Conservation (phyloP, 1,284 basidiomycete species). For the Trichosporon ovoides region DNA sequence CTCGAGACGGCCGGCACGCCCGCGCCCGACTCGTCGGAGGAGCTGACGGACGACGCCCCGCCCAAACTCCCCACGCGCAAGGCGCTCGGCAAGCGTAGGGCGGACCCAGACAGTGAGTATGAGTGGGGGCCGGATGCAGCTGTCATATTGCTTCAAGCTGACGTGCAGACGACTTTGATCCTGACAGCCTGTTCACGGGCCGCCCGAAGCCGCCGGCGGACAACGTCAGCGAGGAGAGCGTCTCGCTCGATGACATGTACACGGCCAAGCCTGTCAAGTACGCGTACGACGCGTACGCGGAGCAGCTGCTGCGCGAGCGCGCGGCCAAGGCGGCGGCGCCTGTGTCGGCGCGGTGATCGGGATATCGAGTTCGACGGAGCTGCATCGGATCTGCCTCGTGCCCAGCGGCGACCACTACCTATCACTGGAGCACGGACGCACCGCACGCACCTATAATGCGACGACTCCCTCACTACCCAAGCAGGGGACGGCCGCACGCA, state of each 20-base stretch:
- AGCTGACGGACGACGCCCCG: slow-evolving; percentile 24
- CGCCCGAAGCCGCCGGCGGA: slow-evolving; percentile 12
- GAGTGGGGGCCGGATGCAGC: neutral
- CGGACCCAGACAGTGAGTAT: slow-evolving; percentile 39
- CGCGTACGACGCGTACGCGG: slow-evolving; percentile 48
- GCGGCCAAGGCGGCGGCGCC: slow-evolving; percentile 6
- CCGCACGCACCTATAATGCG: no score
- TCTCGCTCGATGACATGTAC: slow-evolving; percentile 34
- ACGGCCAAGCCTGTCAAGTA: slow-evolving; percentile 37
- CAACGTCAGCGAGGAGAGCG: slow-evolving; percentile 27
- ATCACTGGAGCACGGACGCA: no score
- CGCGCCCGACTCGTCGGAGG: slow-evolving; percentile 2
- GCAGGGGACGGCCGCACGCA: no score
- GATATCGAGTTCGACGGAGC: no score
- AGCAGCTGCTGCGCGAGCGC: slow-evolving; percentile 24
- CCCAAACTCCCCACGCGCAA: slow-evolving; percentile 41
- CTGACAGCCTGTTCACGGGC: slow-evolving; percentile 42
- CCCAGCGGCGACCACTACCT: no score
- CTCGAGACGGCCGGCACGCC: slow-evolving; percentile 1
- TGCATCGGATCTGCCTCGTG: no score
- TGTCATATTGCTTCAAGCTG: neutral
- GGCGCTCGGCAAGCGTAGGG: slow-evolving; percentile 46
- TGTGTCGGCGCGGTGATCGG: neutral
- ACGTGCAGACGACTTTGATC: slow-evolving; percentile 33
- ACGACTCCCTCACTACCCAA: no score